Evolutionary conservation across 2,329 filamentous ascomycete genomes (phyloP), one percentile per base, ranked within the genome.

Genomic region (Botrytis deweyae): DNA sequence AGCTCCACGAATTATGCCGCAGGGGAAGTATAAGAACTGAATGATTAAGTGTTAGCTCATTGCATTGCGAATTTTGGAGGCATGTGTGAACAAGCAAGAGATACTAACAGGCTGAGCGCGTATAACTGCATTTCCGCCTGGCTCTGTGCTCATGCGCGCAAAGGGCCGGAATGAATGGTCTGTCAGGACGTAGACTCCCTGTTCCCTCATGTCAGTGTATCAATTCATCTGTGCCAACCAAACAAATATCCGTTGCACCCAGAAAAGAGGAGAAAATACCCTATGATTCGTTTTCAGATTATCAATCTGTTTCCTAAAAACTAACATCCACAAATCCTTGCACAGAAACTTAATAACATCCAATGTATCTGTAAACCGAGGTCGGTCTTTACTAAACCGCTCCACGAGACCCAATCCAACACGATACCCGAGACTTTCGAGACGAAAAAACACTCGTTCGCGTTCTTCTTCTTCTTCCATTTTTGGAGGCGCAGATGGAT

Each of bases 261-360:
- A 0, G 9, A 44, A 55, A 20, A 46, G 33, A 61, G 62, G 38
- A 33, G 63, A 72, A 78, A 86, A 29, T 85, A 94, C 92, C 79
- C 96, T 87, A 82, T 99, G 96, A 81, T 99, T 99, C 14, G 96
- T 99, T 84, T 99, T 99, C 65, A 99, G 87, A 82, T 99, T 99
- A 83, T 99, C 96, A 80, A 99, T 93, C 83, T 98, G 97, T 84
- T 99, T 99, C 81, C 93, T 89, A 83, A 98, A 99, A 25, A 98
- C 89, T 33, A 98, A 87, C 49, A 90, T 94, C 96, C 96, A 99
- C 63, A 99, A 87, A 82, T 99, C 96, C 85, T 99, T 99, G 88
- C 96, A 99, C 68, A 99, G 87, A 81, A 99, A 98, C 83, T 99
- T 99, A 82, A 99, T 99, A 68, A 95, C 92, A 81, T 98, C 96